Base-by-base conservation (phyloP, 1,284 basidiomycete genomes). In the Tetrapyrgos nigripes region DNA sequence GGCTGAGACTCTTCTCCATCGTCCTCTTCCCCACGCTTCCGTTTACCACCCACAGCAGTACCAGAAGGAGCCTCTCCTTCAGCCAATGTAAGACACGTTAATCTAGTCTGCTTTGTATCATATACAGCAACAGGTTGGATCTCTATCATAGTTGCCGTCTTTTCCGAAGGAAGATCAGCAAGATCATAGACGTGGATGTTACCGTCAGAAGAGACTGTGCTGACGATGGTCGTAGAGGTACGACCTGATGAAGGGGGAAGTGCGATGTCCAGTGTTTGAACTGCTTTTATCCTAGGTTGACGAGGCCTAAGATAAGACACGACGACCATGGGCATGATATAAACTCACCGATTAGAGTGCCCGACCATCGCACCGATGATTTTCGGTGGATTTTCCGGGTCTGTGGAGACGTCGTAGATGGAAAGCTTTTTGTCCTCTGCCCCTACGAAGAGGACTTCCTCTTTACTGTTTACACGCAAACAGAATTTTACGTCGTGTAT, bases 351-450 rank as follows among this genome's bases (percentile, higher is more conserved):
- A 73, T 92, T 94, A 19, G 75, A 71, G 66, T 94, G 92, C 0
- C 93, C 93, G 0, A 83, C 70, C 73, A 93, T 78, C 59, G 84
- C 76, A 2, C 88, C 91, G 31, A 92, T 73, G 11, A 88, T 71
- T 1, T 66, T 74, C 4, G 89, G 84, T 1, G 70, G 57, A 17
- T 71, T 70, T 14, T 79, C 73, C 3, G 69, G 67, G 60, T 84
- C 78, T 4, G 75, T 65, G 4, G 75, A 72, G 47, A 89, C 63
- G 37, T 81, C 78, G 75, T 95, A 96, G 14, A 94, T 77, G 1
- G 92, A 84, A 1, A 93, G 78, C 62, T 89, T 89, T 64, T 91
- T 93, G 71, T 97, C 93, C 73, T 98, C 95, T 1, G 90, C 93
- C 1, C 87, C 92, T 9, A 89, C 90, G 35, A 95, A 80, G 6